Evolutionary conservation across 495 filamentous ascomycete species (phyloP).

Genomic region (Astrocystis sublimbata): DNA sequence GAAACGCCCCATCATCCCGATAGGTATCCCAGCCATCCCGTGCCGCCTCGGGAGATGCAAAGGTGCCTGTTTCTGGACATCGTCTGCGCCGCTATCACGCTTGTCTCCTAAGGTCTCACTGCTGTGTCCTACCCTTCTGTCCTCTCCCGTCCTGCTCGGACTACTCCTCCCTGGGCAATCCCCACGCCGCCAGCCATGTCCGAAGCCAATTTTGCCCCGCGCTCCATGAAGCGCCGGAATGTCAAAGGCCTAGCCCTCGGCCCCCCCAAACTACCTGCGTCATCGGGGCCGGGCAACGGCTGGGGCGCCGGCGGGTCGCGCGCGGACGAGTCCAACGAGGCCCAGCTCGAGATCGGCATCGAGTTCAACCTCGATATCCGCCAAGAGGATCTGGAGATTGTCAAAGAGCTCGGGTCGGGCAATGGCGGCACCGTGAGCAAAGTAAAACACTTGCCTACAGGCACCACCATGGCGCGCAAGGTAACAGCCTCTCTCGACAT

Average conservation of each 20-base stretch:
- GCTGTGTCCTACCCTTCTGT: background rate
- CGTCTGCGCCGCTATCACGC: slow-evolving; percentile 1
- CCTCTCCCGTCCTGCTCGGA: slow-evolving; percentile 8
- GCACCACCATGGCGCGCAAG: slow-evolving; percentile 97
- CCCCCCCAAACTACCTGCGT: slow-evolving; percentile 52
- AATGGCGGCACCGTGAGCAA: slow-evolving; percentile 99
- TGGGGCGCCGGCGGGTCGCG: slow-evolving; percentile 50
- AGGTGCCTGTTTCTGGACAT: slow-evolving; percentile 7
- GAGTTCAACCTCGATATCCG: slow-evolving; percentile 93
- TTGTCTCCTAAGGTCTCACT: background rate
- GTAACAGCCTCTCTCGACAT: slow-evolving; percentile 43
- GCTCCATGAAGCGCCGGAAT: slow-evolving; percentile 97
- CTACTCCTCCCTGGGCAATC: slow-evolving; percentile 1
- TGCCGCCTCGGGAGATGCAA: slow-evolving; percentile 16
- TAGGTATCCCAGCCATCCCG: too few relatives aligned
- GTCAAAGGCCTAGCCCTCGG: slow-evolving; percentile 86
- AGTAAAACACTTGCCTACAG: slow-evolving; percentile 91
- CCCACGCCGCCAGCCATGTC: slow-evolving; percentile 59
- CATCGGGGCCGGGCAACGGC: slow-evolving; percentile 51
- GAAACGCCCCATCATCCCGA: too few relatives aligned
- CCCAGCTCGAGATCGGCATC: slow-evolving; percentile 88
- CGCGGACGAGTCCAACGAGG: slow-evolving; percentile 60
- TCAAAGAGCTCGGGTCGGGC: slow-evolving; percentile 92
- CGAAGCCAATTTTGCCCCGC: slow-evolving; percentile 74
- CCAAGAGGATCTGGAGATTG: slow-evolving; percentile 85